Conservation (phyloP, 1,284 basidiomycete species). For the Fistulina hepatica region DNA sequence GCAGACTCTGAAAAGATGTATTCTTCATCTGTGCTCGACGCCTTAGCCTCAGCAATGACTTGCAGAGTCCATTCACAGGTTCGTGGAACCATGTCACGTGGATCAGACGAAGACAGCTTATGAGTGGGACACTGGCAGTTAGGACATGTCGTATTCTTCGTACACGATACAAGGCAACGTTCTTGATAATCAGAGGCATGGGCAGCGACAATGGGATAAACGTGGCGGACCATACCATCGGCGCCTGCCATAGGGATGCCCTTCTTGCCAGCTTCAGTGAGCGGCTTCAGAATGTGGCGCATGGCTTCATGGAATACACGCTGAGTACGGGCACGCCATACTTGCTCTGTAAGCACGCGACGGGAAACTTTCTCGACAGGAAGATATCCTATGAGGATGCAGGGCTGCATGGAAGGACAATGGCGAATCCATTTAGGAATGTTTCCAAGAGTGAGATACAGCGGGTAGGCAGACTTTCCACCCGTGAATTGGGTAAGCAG, state of each 20-base stretch:
- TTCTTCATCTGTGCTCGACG: no score
- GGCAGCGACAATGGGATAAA: constrained; percentile 18
- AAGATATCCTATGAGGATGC: constrained; percentile 20
- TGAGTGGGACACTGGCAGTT: no score
- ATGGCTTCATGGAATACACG: constrained; percentile 22
- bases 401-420: constrained; percentile 11
- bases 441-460: constrained; percentile 13
- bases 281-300: constrained; percentile 13
- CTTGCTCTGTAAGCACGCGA: constrained; percentile 20
- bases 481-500: constrained; percentile 14
- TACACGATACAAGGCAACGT: constrained; percentile 17
- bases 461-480: constrained; percentile 12
- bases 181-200: constrained; percentile 17
- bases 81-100: no score
- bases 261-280: constrained; percentile 14
- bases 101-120: no score
- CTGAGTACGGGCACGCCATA: constrained; percentile 17
- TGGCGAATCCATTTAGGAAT: constrained; percentile 8
- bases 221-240: constrained; percentile 11
- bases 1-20: no score
- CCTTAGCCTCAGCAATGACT: no score
- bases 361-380: constrained; percentile 14
- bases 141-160: constrained; percentile 18
- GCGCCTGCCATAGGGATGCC: constrained; percentile 17
- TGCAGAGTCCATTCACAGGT: no score